Percentiles rank a stretch among this genome's conserved stretches.
These are phyloP conservation scores for Coemansia sp. DNA, from an alignment of 192 early-diverging fungal species.

Conservation along the genomic window DNA sequence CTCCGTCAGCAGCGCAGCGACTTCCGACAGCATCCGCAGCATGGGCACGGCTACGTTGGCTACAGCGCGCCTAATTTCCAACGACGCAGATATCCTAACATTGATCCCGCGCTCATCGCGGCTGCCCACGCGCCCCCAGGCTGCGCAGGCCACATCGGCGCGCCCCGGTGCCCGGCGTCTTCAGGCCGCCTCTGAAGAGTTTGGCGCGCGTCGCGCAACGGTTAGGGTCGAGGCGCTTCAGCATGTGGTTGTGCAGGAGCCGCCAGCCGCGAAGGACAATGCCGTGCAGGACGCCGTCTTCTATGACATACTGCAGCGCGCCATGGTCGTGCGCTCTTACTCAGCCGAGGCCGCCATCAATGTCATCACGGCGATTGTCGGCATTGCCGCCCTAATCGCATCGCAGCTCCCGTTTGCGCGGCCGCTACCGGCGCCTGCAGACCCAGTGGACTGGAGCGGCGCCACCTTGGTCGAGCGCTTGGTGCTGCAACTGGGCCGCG, in stretches of 20 bases:
- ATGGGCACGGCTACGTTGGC: slow-evolving; percentile 62
- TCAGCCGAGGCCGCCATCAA: slow-evolving; percentile 29
- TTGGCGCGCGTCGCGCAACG: slow-evolving; percentile 13
- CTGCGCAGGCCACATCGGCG: neutral
- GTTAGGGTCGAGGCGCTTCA: slow-evolving; percentile 8
- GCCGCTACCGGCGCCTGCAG: slow-evolving; percentile 16
- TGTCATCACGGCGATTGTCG: slow-evolving; percentile 24
- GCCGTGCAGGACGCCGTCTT: slow-evolving; percentile 35
- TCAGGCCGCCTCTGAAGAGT: slow-evolving; percentile 21
- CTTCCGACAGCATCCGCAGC: slow-evolving; percentile 56
- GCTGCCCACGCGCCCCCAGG: slow-evolving; percentile 21
- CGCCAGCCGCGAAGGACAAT: neutral
- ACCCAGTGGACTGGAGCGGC: neutral
- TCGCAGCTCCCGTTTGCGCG: slow-evolving; percentile 41
- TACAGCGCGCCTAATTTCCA: slow-evolving; percentile 53
- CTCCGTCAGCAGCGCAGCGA: slow-evolving; percentile 53
- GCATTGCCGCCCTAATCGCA: slow-evolving; percentile 22
- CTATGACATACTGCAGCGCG: slow-evolving; percentile 38
- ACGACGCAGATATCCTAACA: slow-evolving; percentile 26
- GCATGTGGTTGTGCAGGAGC: slow-evolving; percentile 9
- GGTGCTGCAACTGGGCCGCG: slow-evolving; percentile 40
- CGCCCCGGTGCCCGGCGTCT: neutral
- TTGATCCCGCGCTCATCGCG: slow-evolving; percentile 31
- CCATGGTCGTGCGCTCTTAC: slow-evolving; percentile 51
- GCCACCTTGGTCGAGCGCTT: slow-evolving; percentile 20